Evolutionary conservation across 2,329 filamentous ascomycete genomes (phyloP), one percentile per base, ranked within the genome.

Genomic region (Byssoonygena ceratinophila): DNA sequence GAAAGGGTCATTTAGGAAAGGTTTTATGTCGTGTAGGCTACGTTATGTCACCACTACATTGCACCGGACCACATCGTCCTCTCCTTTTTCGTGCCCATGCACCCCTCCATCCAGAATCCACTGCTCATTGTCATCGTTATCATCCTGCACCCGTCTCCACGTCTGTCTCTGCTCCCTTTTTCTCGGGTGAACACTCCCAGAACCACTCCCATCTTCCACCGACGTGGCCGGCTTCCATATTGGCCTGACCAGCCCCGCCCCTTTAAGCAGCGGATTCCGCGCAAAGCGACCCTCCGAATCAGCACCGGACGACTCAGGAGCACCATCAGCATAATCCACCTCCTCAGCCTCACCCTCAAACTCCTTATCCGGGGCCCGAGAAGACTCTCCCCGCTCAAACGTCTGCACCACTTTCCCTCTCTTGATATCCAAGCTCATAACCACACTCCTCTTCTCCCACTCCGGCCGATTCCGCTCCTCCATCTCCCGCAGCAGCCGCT

Each of bases 391-490:
- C 62, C 55, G 66, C 59, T 65, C 59, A 63, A 55, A 71, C 52
- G 55, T 68, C 55, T 79, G 80, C 3, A 92, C 82, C 2, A 94
- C 81, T 60, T 84, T 89, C 16, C 84, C 83, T 0, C 83, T 84
- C 7, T 83, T 82, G 0, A 95, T 71, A 64, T 95, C 88, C 55
- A 95, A 85, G 63, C 85, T 91, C 59, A 94, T 79, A 1, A 96
- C 84, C 55, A 92, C 83, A 60, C 79, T 81, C 54, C 87, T 78
- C 76, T 91, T 94, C 72, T 96, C 90, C 68, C 89, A 95, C 57
- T 94, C 90, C 0, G 89, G 88, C 48, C 79, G 75, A 3, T 85
- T 83, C 59, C 85, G 85, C 82, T 89, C 94, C 62, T 94, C 87
- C 75, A 92, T 83, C 68, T 94, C 87, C 4, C 87, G 75, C 59